Conservation (phyloP, 2,329 filamentous ascomycete genomes). For the Phaeoacremonium minimum region DNA sequence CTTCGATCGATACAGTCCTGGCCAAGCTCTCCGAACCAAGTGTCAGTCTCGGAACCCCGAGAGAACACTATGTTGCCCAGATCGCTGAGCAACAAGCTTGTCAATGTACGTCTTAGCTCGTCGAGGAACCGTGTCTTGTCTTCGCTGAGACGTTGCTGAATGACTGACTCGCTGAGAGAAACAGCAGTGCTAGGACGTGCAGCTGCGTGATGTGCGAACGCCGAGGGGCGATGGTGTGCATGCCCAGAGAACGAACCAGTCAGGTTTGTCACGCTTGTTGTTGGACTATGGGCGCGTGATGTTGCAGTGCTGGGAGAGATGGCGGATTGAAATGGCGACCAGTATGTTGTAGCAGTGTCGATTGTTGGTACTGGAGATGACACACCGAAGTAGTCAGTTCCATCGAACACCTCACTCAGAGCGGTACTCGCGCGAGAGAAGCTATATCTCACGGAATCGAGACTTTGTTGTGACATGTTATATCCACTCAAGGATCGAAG, state of each 20-base stretch:
- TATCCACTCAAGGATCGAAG: slow-evolving; percentile 53
- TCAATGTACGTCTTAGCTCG: slow-evolving; percentile 74
- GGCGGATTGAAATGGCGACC: slow-evolving; percentile 77
- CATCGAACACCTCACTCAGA: slow-evolving; percentile 63
- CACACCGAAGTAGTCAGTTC: slow-evolving; percentile 61
- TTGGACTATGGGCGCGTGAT: slow-evolving; percentile 57
- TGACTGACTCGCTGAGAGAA: slow-evolving; percentile 64
- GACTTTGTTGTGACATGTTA: slow-evolving; percentile 65
- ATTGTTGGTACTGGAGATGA: slow-evolving; percentile 66
- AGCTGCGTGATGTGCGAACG: slow-evolving; percentile 42
- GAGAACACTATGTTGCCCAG: slow-evolving; percentile 81
- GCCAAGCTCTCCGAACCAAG: slow-evolving; percentile 71
- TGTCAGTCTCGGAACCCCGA: slow-evolving; percentile 88
- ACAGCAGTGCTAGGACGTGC: slow-evolving; percentile 61
- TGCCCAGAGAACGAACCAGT: slow-evolving; percentile 42
- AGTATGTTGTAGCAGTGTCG: slow-evolving; percentile 77
- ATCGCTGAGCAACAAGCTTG: slow-evolving; percentile 83
- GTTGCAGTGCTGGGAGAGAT: slow-evolving; percentile 59
- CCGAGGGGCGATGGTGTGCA: slow-evolving; percentile 38
- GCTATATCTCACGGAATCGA: slow-evolving; percentile 65
- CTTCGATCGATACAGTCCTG: slow-evolving; percentile 62
- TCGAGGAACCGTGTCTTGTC: slow-evolving; percentile 76
- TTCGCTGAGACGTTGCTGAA: slow-evolving; percentile 55
- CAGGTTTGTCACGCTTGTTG: slow-evolving; percentile 55
- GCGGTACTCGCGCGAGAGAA: slow-evolving; percentile 51